phyloP scores from a whole-genome alignment of 495 filamentous ascomycete genomes.

The Talaromyces wortmannii region DNA sequence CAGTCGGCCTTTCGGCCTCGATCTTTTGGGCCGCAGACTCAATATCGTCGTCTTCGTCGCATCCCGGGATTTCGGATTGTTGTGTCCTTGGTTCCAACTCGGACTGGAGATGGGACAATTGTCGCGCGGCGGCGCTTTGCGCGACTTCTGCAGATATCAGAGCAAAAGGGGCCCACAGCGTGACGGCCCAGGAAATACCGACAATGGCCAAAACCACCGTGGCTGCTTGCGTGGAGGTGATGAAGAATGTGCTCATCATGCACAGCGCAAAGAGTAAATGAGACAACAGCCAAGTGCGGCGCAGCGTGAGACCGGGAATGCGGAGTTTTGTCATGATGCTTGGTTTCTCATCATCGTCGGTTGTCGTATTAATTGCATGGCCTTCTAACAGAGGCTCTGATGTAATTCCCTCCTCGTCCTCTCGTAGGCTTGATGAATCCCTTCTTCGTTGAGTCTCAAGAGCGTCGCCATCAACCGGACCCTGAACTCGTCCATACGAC shows the following conservation, averaged over 20 bases:
- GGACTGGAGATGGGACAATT: constrained; percentile 37
- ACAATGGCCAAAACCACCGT: constrained; percentile 70
- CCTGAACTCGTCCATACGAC: constrained; percentile 41
- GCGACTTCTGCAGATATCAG: constrained; percentile 84
- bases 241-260: constrained; percentile 78
- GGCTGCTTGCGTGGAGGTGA: constrained; percentile 55
- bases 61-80: neutral
- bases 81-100: constrained; percentile 5
- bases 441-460: constrained; percentile 11
- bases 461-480: constrained; percentile 7
- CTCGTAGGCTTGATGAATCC: constrained; percentile 24
- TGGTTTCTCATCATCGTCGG: constrained; percentile 8
- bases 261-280: constrained; percentile 70
- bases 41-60: constrained; percentile 17
- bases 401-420: constrained; percentile 8
- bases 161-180: constrained; percentile 88
- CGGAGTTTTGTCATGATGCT: constrained; percentile 48
- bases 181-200: constrained; percentile 83
- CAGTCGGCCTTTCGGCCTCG: constrained; percentile 34
- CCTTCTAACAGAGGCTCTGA: constrained; percentile 22
- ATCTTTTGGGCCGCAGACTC: constrained; percentile 3
- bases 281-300: constrained; percentile 75
- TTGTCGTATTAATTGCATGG: neutral
- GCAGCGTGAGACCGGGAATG: constrained; percentile 75
- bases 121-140: constrained; percentile 64